phyloP scores from a whole-genome alignment of 331 rosid genomes.

The Cydonia oblonga region DNA sequence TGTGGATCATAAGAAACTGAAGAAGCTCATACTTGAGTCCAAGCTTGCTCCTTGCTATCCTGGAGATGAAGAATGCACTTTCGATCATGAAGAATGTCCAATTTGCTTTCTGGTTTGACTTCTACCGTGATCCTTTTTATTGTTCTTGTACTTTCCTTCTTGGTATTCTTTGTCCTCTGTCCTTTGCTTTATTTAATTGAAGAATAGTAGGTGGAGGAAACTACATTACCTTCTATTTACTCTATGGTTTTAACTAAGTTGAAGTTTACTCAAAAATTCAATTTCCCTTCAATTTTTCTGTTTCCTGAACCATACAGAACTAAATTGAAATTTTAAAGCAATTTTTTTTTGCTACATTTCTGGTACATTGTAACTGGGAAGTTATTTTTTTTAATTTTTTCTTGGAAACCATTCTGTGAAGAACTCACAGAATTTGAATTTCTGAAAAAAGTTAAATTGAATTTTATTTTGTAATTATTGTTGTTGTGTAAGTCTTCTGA shows the following conservation, averaged over 20 bases:
- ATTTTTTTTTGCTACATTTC: background rate
- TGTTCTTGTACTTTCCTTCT: background rate
- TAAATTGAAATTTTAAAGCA: background rate
- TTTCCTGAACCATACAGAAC: background rate
- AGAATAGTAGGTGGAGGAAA: background rate
- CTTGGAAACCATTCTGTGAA: background rate
- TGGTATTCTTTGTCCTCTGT: background rate
- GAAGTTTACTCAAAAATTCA: background rate
- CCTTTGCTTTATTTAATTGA: background rate
- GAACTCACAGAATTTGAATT: background rate
- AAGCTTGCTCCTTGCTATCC: conserved; percentile 98
- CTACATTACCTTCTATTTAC: background rate
- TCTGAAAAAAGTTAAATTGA: background rate
- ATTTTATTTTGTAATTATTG: background rate
- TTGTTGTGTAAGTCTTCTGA: conserved; percentile 13
- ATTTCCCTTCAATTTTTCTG: background rate
- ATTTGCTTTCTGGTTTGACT: conserved; percentile 89
- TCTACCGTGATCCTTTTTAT: conserved; percentile 3
- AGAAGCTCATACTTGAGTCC: conserved; percentile 83
- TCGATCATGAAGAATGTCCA: conserved; percentile 89
- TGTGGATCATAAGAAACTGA: conserved; percentile 95
- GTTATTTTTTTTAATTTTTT: background rate
- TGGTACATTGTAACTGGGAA: background rate
- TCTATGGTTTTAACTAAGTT: background rate
- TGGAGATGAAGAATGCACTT: conserved; percentile 63